These are phyloP conservation scores for Pouteria campechiana DNA, from an alignment of 179 eudicot species.

Conservation along the genomic window DNA sequence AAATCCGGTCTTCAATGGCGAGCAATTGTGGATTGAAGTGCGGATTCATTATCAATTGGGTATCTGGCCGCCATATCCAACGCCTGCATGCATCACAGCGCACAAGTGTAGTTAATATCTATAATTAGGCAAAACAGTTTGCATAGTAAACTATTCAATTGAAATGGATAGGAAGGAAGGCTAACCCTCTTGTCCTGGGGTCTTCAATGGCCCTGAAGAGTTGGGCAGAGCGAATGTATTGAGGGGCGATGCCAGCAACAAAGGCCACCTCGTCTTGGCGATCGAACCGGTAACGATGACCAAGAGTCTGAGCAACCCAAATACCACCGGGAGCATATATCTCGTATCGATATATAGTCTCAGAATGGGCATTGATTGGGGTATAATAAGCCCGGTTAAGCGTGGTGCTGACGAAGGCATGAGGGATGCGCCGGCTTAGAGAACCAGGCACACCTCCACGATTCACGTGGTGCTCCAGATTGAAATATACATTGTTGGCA, in stretches of 20 bases:
- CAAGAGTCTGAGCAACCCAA: slow-evolving; percentile 5
- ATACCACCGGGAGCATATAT: slow-evolving; percentile 6
- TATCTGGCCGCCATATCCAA: not conserved
- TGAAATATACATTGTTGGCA: not conserved
- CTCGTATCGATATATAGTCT: slow-evolving; percentile 4
- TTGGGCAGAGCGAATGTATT: slow-evolving; percentile 4
- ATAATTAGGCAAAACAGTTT: too few relatives aligned
- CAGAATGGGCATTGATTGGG: not conserved
- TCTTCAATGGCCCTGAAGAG: not conserved
- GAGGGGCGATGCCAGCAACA: slow-evolving; percentile 2
- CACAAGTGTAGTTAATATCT: too few relatives aligned
- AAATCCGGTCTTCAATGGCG: not conserved
- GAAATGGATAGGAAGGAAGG: too few relatives aligned
- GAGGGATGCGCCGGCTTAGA: not conserved
- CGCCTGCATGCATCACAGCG: too few relatives aligned
- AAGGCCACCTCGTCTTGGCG: slow-evolving; percentile 3
- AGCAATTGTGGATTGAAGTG: slow-evolving; percentile 1
- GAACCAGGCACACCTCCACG: not conserved
- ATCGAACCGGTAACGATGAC: not conserved
- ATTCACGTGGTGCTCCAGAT: not conserved
- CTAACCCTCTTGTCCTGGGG: not conserved
- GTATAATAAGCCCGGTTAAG: not conserved
- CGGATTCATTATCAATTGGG: not conserved
- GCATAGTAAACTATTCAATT: too few relatives aligned
- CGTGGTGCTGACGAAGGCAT: not conserved